Conservation (phyloP, 768 basidiomycete genomes). For the Tricholoma furcatifolium region DNA sequence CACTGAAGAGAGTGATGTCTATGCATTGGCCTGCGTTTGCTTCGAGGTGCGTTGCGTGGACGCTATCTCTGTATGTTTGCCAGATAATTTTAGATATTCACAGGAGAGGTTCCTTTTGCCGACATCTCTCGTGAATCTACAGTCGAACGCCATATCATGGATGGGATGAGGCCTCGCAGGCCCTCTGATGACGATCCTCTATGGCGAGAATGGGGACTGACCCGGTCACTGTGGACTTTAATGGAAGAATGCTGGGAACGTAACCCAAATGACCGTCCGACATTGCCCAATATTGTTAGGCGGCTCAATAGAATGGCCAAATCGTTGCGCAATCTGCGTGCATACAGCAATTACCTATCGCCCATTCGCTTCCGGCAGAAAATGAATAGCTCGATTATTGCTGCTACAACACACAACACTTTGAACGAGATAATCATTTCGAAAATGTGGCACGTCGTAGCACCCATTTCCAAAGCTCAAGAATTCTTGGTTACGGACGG, state of each 20-base stretch:
- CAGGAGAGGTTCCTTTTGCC: background rate
- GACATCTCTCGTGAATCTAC: background rate
- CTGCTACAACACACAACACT: too few species aligned
- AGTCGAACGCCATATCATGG: background rate
- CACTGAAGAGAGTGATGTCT: background rate
- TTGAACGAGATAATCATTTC: too few species aligned
- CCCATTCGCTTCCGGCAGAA: too few species aligned
- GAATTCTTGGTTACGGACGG: too few species aligned
- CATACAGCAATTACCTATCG: too few species aligned
- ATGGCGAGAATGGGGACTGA: conserved; percentile 3
- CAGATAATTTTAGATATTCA: background rate
- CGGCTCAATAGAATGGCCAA: background rate
- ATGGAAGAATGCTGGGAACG: conserved; percentile 3
- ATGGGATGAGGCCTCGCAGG: background rate
- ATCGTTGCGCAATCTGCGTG: too few species aligned
- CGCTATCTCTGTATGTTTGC: background rate
- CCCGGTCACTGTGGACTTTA: background rate
- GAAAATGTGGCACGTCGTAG: too few species aligned
- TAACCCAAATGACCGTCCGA: background rate
- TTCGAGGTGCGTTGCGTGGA: background rate
- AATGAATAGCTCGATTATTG: too few species aligned
- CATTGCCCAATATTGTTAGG: background rate
- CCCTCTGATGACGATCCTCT: background rate
- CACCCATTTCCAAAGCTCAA: too few species aligned
- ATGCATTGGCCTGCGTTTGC: conserved; percentile 3